Evolutionary conservation across 2,329 filamentous ascomycete species (phyloP).

Genomic region (Hymenoscyphus salicellus): DNA sequence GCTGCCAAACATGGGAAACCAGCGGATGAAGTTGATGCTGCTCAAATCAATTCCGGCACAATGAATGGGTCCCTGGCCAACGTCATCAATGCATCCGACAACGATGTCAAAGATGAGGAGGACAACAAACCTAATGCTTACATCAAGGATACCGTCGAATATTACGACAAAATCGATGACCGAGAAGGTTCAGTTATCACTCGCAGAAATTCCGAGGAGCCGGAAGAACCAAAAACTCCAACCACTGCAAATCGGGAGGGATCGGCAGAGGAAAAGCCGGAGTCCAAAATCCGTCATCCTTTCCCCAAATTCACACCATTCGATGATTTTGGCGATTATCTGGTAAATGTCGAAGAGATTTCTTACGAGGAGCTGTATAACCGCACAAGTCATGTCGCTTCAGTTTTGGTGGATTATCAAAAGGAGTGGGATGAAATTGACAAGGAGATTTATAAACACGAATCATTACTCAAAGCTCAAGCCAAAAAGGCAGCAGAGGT

Average conservation of each 20-base stretch:
- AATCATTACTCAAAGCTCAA: constrained; percentile 19
- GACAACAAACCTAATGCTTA: constrained; percentile 18
- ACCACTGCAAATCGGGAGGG: constrained; percentile 8
- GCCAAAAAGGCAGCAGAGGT: constrained; percentile 20
- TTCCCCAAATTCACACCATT: constrained; percentile 30
- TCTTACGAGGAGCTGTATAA: constrained; percentile 30
- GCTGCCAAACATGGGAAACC: constrained; percentile 2
- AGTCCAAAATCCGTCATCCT: constrained; percentile 15
- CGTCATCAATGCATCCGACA: constrained; percentile 6
- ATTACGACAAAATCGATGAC: constrained; percentile 27
- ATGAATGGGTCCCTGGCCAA: constrained; percentile 10
- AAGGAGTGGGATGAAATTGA: constrained; percentile 31
- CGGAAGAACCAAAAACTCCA: constrained; percentile 13
- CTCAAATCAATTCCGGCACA: constrained; percentile 12
- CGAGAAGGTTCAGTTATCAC: constrained; percentile 19
- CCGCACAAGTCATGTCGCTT: constrained; percentile 22
- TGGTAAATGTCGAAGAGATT: constrained; percentile 27
- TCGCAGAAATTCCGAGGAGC: constrained; percentile 17
- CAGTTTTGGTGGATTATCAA: constrained; percentile 26
- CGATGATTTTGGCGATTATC: constrained; percentile 28
- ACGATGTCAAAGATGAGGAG: constrained; percentile 8
- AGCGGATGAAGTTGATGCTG: neutral
- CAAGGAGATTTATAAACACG: constrained; percentile 27
- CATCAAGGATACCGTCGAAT: constrained; percentile 22
- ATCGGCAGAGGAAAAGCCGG: constrained; percentile 14